Percentiles rank a stretch among this genome's conserved stretches.
phyloP scores from a whole-genome alignment of 345 rosid species.

The Rhodamnia argentea region DNA sequence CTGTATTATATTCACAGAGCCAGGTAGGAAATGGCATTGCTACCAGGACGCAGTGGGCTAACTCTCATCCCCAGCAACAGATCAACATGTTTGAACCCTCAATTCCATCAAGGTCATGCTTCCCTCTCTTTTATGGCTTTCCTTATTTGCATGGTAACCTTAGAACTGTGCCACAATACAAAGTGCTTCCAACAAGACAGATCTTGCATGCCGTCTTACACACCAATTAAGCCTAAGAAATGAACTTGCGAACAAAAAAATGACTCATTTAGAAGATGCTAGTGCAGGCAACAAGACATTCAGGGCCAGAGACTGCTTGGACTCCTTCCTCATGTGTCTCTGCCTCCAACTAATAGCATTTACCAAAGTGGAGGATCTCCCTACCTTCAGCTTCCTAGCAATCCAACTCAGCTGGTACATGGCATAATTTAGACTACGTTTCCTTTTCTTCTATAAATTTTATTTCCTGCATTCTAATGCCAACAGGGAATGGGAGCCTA shows the following conservation, averaged over 20 bases:
- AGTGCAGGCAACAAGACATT: constrained; percentile 1
- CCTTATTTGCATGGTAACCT: background rate
- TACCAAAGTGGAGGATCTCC: background rate
- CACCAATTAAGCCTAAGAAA: background rate
- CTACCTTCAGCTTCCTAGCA: background rate
- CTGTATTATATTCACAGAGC: background rate
- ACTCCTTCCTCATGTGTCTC: background rate
- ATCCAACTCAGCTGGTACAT: background rate
- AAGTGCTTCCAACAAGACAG: background rate
- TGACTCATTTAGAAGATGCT: background rate
- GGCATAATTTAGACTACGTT: background rate
- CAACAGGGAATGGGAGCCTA: background rate
- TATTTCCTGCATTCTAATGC: background rate
- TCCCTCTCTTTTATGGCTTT: background rate
- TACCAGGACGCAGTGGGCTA: background rate
- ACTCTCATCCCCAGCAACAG: background rate
- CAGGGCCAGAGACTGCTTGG: background rate
- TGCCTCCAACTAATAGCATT: background rate
- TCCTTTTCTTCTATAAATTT: background rate
- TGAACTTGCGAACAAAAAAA: background rate
- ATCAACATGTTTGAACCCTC: background rate
- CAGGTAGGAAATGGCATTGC: background rate
- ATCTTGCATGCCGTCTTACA: background rate
- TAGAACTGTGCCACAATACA: background rate
- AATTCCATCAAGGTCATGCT: background rate